A percentile compares a stretch with the other conserved stretches of the same genome.
phyloP scores from a whole-genome alignment of 2,329 filamentous ascomycete genomes.

The Trichoderma atroviride region DNA sequence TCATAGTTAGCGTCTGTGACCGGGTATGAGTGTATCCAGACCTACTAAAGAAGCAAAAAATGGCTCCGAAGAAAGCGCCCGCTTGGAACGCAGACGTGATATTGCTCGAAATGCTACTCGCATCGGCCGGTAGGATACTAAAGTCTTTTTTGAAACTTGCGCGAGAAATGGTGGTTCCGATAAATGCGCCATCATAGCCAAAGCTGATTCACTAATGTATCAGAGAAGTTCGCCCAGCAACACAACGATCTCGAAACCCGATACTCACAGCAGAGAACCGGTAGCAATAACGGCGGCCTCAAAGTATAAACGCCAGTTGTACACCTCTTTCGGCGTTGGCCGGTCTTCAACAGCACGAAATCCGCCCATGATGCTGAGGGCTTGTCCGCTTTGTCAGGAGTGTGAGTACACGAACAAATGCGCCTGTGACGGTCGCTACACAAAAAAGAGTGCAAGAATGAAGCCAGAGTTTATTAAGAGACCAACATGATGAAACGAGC shows the following conservation, averaged over 20 bases:
- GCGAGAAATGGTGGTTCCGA: slow-evolving; percentile 57
- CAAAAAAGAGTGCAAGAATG: no score
- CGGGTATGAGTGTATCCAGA: not conserved
- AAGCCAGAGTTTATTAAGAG: not conserved
- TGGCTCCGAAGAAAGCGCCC: slow-evolving; percentile 56
- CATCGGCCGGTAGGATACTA: slow-evolving; percentile 35
- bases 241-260: no score
- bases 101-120: slow-evolving; percentile 43
- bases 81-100: slow-evolving; percentile 53
- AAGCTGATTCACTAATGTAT: slow-evolving; percentile 41
- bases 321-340: slow-evolving; percentile 58
- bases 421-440: not conserved
- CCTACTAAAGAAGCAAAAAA: slow-evolving; percentile 49
- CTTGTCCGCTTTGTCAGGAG: not conserved
- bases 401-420: not conserved
- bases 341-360: slow-evolving; percentile 56
- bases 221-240: not conserved
- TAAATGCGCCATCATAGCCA: slow-evolving; percentile 57
- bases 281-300: slow-evolving; percentile 53
- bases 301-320: slow-evolving; percentile 55
- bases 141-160: slow-evolving; percentile 51
- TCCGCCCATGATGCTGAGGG: slow-evolving; percentile 38
- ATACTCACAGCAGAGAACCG: slow-evolving; percentile 45
- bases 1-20: not conserved
- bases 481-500: not conserved